A percentile compares a stretch with the other conserved stretches of the same genome.
phyloP scores from a whole-genome alignment of 1,139 yeast species.

The Meyerozyma sp. region DNA sequence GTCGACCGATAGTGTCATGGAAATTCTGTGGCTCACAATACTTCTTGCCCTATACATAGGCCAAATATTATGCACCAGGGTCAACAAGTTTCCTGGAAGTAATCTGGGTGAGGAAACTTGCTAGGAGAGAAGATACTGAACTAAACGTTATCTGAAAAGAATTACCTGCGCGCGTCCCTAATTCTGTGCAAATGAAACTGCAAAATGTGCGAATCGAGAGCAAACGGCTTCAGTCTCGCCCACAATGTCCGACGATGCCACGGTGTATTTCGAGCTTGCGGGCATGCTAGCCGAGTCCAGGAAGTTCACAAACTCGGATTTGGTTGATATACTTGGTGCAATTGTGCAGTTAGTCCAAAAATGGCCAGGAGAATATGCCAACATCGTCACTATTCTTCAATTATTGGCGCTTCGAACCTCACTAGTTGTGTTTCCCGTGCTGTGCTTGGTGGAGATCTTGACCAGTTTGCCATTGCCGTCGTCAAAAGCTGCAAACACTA shows the following conservation, averaged over 20 bases:
- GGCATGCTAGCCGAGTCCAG: background rate
- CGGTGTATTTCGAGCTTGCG: background rate
- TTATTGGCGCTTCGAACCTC: background rate
- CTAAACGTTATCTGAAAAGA: too few relatives aligned
- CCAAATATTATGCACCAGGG: background rate
- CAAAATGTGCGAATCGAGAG: background rate
- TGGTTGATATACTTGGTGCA: background rate
- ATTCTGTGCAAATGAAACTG: background rate
- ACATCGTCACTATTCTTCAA: background rate
- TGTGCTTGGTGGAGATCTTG: background rate
- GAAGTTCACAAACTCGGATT: background rate
- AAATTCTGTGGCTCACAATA: background rate
- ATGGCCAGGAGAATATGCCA: background rate
- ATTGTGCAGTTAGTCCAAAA: background rate
- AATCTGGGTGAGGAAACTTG: too few relatives aligned
- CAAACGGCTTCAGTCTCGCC: background rate
- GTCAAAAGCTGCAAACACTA: background rate
- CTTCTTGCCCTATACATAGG: background rate
- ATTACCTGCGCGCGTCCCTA: background rate
- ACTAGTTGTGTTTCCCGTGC: background rate
- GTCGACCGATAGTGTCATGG: background rate
- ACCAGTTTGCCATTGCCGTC: background rate
- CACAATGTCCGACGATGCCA: background rate
- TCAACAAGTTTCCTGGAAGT: too few relatives aligned
- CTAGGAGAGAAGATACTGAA: too few relatives aligned